A percentile compares a stretch with the other conserved stretches of the same genome.
Evolutionary conservation across 345 rosid genomes (phyloP).

Genomic region (Pistacia integerrima): DNA sequence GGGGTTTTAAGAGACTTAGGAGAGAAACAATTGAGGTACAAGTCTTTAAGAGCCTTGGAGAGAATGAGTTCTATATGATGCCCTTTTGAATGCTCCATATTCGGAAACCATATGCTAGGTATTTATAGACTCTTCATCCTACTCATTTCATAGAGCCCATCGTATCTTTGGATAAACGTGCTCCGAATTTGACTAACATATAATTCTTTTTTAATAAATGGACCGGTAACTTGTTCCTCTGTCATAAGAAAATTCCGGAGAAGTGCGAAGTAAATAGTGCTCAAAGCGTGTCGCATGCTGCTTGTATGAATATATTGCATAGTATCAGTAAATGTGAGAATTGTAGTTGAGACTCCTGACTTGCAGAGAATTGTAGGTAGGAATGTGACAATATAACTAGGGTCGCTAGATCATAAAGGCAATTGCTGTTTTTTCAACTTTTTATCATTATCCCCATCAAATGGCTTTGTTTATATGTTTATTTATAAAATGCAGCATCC

Average conservation of each 20-base stretch:
- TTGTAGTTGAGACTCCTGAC: background rate
- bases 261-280: background rate
- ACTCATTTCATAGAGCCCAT: background rate
- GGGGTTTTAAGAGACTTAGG: background rate
- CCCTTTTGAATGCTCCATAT: background rate
- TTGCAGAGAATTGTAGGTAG: background rate
- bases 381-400: background rate
- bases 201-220: background rate
- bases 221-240: no score
- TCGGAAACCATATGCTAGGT: background rate
- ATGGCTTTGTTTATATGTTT: background rate
- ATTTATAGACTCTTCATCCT: slow-evolving; percentile 1
- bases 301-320: background rate
- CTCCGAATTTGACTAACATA: background rate
- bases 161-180: background rate
- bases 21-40: background rate
- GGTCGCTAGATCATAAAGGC: no score
- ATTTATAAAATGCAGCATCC: background rate
- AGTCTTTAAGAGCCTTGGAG: background rate
- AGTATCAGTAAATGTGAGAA: background rate
- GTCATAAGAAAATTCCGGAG: no score
- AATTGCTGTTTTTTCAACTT: background rate
- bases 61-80: background rate
- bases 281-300: background rate
- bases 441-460: background rate